These are phyloP conservation scores for Candida boleticola DNA, from an alignment of 805 yeast species.

Conservation along the genomic window DNA sequence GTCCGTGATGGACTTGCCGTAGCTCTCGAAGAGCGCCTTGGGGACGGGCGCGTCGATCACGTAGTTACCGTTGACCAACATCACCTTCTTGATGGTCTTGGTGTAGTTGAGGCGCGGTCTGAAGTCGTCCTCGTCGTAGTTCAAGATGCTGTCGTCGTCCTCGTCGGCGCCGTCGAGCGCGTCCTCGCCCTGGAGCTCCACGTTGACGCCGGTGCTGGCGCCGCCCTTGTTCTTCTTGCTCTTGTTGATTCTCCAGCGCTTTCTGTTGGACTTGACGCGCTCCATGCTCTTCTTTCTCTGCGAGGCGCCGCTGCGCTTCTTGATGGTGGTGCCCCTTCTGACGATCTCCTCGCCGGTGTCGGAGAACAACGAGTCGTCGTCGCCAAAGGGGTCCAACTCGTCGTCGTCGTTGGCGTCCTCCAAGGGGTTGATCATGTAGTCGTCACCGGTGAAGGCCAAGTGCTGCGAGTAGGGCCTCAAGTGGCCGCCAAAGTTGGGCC, in stretches of 20 bases:
- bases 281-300: slow-evolving; percentile 6
- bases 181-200: background rate
- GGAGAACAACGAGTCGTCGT: slow-evolving; percentile 41
- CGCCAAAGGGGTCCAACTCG: slow-evolving; percentile 42
- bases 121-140: slow-evolving; percentile 35
- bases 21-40: slow-evolving; percentile 31
- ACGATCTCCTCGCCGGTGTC: slow-evolving; percentile 40
- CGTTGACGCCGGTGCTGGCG: background rate
- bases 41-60: slow-evolving; percentile 46
- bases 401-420: slow-evolving; percentile 37
- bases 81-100: slow-evolving; percentile 42
- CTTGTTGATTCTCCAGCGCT: slow-evolving; percentile 4
- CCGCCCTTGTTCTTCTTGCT: slow-evolving; percentile 6
- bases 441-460: slow-evolving; percentile 31
- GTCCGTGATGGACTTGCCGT: slow-evolving; percentile 31
- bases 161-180: background rate
- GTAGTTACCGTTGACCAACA: slow-evolving; percentile 42
- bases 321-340: slow-evolving; percentile 30
- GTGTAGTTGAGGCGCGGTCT: slow-evolving; percentile 41
- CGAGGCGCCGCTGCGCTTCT: slow-evolving; percentile 9
- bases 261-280: slow-evolving; percentile 1
- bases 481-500: slow-evolving; percentile 6
- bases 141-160: slow-evolving; percentile 10
- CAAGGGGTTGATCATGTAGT: slow-evolving; percentile 38
- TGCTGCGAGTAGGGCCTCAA: slow-evolving; percentile 21